Conservation (phyloP, 2,329 filamentous ascomycete genomes). For the Aspergillus ibericus region DNA sequence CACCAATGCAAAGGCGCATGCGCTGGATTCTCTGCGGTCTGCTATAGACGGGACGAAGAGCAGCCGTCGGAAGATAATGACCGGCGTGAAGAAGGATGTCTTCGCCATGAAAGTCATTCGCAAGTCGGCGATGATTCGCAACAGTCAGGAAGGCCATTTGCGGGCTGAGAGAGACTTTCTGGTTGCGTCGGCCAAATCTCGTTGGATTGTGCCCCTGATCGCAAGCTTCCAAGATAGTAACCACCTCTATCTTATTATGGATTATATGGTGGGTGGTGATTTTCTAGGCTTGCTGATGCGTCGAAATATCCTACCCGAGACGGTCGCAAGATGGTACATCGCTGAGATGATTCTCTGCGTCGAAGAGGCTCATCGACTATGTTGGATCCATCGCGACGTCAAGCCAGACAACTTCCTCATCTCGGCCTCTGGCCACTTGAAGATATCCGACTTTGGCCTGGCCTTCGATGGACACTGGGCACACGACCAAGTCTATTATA, state of each 20-base stretch:
- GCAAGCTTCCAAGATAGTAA: conserved; percentile 83
- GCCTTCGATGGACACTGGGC: conserved; percentile 95
- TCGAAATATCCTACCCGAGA: conserved; percentile 78
- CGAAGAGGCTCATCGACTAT: conserved; percentile 83
- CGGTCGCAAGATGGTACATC: conserved; percentile 79
- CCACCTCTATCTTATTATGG: conserved; percentile 92
- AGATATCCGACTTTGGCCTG: conserved; percentile 94
- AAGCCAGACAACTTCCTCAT: conserved; percentile 98
- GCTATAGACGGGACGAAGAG: conserved; percentile 24
- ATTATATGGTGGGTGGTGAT: conserved; percentile 96
- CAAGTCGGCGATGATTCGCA: conserved; percentile 88
- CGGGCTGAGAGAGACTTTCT: conserved; percentile 90
- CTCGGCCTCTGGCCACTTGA: conserved; percentile 81
- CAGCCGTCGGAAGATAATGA: conserved; percentile 31
- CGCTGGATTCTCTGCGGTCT: conserved; percentile 15
- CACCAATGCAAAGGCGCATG: conserved; percentile 17
- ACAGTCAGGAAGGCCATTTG: conserved; percentile 88
- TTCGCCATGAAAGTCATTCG: conserved; percentile 98
- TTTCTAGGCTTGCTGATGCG: conserved; percentile 85
- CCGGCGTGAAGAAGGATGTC: conserved; percentile 56
- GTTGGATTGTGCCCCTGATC: conserved; percentile 85
- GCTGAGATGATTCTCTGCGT: conserved; percentile 96
- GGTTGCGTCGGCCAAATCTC: conserved; percentile 81
- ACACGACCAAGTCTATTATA: conserved; percentile 85
- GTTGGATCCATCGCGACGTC: conserved; percentile 91